These are phyloP conservation scores for Garcia nutans DNA, from an alignment of 345 rosid species.

Conservation along the genomic window DNA sequence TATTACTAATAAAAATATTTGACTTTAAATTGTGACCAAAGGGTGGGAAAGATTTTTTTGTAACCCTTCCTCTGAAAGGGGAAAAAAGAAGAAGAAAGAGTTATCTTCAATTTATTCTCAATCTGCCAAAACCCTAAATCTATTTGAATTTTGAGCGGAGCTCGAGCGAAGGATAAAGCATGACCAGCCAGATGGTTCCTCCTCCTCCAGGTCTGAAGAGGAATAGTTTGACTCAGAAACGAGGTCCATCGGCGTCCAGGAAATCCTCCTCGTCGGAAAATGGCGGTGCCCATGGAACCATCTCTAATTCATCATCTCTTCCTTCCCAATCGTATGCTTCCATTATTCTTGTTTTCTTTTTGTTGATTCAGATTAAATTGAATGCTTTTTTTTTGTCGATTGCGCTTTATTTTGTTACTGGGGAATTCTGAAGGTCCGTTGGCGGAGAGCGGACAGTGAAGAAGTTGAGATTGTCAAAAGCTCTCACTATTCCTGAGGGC, in stretches of 20 bases:
- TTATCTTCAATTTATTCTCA: not conserved
- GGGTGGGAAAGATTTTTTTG: not conserved
- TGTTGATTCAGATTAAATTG: too few relatives aligned
- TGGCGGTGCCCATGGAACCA: conserved; percentile 45
- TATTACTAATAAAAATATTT: too few relatives aligned
- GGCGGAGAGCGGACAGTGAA: conserved; percentile 85
- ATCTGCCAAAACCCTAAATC: not conserved
- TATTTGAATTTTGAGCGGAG: not conserved
- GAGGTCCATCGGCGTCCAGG: conserved; percentile 48
- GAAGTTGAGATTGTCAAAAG: conserved; percentile 84
- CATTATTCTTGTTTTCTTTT: not conserved
- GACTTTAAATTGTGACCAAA: not conserved
- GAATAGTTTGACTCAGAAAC: conserved; percentile 42
- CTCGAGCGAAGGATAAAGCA: conserved; percentile 9
- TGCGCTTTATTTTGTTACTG: not conserved
- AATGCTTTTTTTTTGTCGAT: not conserved
- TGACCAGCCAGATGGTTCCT: conserved; percentile 64
- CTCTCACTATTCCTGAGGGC: conserved; percentile 92
- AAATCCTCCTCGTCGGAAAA: conserved; percentile 52
- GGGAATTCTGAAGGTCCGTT: conserved; percentile 27
- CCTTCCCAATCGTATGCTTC: conserved; percentile 42
- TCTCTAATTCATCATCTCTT: conserved; percentile 74
- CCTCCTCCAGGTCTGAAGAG: conserved; percentile 55
- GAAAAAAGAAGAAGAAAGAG: not conserved
- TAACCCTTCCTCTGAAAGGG: not conserved